These are phyloP conservation scores for Colletotrichum endophyticum DNA, from an alignment of 2,329 filamentous ascomycete species.

Conservation along the genomic window DNA sequence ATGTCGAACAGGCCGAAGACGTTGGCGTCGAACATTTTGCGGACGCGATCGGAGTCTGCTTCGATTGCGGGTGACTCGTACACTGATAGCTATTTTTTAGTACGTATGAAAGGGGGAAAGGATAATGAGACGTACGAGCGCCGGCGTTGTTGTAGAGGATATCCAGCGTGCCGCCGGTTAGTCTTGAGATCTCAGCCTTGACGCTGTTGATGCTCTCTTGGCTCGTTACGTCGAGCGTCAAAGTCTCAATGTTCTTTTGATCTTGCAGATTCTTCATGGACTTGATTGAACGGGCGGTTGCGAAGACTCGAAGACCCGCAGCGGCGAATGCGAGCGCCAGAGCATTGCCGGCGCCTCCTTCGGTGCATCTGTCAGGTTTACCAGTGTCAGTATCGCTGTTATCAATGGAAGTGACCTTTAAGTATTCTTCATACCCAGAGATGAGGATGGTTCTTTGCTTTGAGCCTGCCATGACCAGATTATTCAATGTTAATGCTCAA, in stretches of 20 bases:
- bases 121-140: constrained; percentile 22
- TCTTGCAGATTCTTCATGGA: constrained; percentile 31
- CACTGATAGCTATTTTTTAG: background rate
- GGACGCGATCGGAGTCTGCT: constrained; percentile 22
- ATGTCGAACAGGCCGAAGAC: constrained; percentile 42
- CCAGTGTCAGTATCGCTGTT: background rate
- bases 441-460: background rate
- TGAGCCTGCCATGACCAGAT: background rate
- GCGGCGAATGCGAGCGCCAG: constrained; percentile 6
- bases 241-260: constrained; percentile 36
- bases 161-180: constrained; percentile 42
- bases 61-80: constrained; percentile 26
- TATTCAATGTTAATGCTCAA: background rate
- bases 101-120: background rate
- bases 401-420: background rate
- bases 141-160: constrained; percentile 51
- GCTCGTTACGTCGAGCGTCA: constrained; percentile 46
- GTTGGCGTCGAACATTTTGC: constrained; percentile 39
- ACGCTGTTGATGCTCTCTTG: constrained; percentile 31
- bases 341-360: constrained; percentile 6
- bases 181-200: constrained; percentile 29
- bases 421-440: background rate
- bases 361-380: background rate
- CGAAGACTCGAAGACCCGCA: background rate
- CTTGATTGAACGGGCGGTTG: constrained; percentile 3